A percentile compares a stretch with the other conserved stretches of the same genome.
Conservation (phyloP, 169 alveolate species). For the Plasmodium vivax region DNA sequence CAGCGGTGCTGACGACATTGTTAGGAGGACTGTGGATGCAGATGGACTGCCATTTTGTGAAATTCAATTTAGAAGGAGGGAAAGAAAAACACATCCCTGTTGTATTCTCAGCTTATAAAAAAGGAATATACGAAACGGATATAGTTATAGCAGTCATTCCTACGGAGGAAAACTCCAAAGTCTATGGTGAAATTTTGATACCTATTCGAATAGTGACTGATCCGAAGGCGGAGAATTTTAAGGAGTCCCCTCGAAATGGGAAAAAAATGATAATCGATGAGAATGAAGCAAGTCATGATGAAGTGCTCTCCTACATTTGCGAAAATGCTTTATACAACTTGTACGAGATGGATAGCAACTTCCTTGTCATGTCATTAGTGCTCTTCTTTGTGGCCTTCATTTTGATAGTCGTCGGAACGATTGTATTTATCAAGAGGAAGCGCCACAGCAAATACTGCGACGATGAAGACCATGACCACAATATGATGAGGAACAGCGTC, state of each 20-base stretch:
- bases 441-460: not conserved
- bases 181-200: slow-evolving; percentile 62
- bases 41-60: slow-evolving; percentile 58
- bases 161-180: slow-evolving; percentile 19
- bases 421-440: not conserved
- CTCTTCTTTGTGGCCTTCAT: slow-evolving; percentile 14
- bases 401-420: not conserved
- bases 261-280: slow-evolving; percentile 10
- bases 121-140: slow-evolving; percentile 60
- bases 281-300: slow-evolving; percentile 51
- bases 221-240: not conserved
- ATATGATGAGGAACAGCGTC: not conserved
- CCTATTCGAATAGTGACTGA: slow-evolving; percentile 65
- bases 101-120: slow-evolving; percentile 66
- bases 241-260: slow-evolving; percentile 33
- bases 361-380: slow-evolving; percentile 1
- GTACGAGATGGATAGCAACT: slow-evolving; percentile 14
- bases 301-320: slow-evolving; percentile 46
- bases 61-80: slow-evolving; percentile 17
- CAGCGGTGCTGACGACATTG: slow-evolving; percentile 70
- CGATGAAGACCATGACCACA: not conserved
- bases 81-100: slow-evolving; percentile 65
- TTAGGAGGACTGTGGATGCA: slow-evolving; percentile 76
- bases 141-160: slow-evolving; percentile 58
- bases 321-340: slow-evolving; percentile 61